Evolutionary conservation across 108 stramenopile species (phyloP).

Genomic region (Pseudonitzschia multiseries): DNA sequence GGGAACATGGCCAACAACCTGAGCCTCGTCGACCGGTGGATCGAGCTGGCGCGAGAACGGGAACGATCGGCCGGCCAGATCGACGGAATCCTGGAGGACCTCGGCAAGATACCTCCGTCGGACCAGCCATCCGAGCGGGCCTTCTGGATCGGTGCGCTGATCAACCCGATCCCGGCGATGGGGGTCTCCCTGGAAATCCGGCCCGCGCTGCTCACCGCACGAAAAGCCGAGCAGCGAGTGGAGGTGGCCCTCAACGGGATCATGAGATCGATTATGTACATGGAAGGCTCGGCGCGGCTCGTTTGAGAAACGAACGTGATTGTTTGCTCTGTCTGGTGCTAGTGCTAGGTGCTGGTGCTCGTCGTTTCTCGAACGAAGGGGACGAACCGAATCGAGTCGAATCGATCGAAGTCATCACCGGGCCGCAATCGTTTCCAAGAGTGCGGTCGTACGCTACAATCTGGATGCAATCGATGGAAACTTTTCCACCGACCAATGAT

Average conservation of each 20-base stretch:
- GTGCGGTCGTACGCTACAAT: too few relatives aligned
- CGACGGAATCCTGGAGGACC: slow-evolving; percentile 40
- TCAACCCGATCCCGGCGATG: slow-evolving; percentile 77
- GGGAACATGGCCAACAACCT: slow-evolving; percentile 40
- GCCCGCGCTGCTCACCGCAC: slow-evolving; percentile 55
- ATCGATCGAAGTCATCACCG: background rate
- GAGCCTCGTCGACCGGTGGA: slow-evolving; percentile 66
- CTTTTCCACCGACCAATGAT: too few relatives aligned
- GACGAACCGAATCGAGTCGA: too few relatives aligned
- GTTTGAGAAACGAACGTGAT: too few relatives aligned
- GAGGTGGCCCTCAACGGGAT: slow-evolving; percentile 65
- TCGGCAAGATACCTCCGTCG: slow-evolving; percentile 64
- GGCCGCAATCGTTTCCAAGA: background rate
- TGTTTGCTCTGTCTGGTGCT: too few relatives aligned
- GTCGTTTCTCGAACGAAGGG: too few relatives aligned
- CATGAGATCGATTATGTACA: slow-evolving; percentile 54
- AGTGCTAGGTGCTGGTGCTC: too few relatives aligned
- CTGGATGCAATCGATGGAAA: too few relatives aligned
- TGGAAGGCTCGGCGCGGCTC: slow-evolving; percentile 50
- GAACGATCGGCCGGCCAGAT: slow-evolving; percentile 65
- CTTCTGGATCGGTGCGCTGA: slow-evolving; percentile 76
- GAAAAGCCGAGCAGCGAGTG: slow-evolving; percentile 59
- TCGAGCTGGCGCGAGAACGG: slow-evolving; percentile 56
- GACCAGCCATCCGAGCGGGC: slow-evolving; percentile 72
- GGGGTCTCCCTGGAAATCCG: slow-evolving; percentile 77